Percentiles rank a stretch among this genome's conserved stretches.
Evolutionary conservation across 768 basidiomycete genomes (phyloP).

Genomic region (Macrolepiota dolichaula): DNA sequence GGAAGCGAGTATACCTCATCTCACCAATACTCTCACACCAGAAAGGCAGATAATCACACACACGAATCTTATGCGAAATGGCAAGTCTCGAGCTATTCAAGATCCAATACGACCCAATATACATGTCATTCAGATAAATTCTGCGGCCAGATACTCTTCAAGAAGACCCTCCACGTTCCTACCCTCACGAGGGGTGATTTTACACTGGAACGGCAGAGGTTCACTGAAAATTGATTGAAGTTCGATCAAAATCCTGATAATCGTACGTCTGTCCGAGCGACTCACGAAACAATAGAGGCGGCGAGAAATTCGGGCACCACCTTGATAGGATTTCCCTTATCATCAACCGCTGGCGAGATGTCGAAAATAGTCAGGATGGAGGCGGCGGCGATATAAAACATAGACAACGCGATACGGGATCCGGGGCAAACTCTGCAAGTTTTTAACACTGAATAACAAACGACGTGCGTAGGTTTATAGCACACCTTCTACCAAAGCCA

Average conservation of each 20-base stretch:
- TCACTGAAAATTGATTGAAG: too few species aligned
- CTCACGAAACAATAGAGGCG: slow-evolving; percentile 9
- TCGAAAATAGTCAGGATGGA: slow-evolving; percentile 16
- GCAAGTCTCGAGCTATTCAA: not conserved
- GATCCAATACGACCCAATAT: not conserved
- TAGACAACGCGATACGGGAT: not conserved
- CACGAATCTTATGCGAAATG: too few species aligned
- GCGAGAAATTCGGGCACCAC: not conserved
- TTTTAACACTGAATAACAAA: not conserved
- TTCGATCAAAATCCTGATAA: not conserved
- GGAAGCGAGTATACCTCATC: too few species aligned
- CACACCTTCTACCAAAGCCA: slow-evolving; percentile 29
- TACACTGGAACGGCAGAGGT: slow-evolving; percentile 3
- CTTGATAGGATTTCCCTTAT: not conserved
- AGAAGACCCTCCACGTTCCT: slow-evolving; percentile 1
- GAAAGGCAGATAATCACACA: too few species aligned
- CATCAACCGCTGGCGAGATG: slow-evolving; percentile 14
- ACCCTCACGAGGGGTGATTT: not conserved
- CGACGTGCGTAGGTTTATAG: not conserved
- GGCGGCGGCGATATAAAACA: not conserved
- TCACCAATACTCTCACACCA: too few species aligned
- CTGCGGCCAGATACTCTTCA: not conserved
- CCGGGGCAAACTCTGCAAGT: slow-evolving; percentile 9
- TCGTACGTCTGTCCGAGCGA: not conserved
- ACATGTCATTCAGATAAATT: not conserved